Conservation (phyloP, 2,329 filamentous ascomycete genomes). For the Teratosphaeria nubilosa region DNA sequence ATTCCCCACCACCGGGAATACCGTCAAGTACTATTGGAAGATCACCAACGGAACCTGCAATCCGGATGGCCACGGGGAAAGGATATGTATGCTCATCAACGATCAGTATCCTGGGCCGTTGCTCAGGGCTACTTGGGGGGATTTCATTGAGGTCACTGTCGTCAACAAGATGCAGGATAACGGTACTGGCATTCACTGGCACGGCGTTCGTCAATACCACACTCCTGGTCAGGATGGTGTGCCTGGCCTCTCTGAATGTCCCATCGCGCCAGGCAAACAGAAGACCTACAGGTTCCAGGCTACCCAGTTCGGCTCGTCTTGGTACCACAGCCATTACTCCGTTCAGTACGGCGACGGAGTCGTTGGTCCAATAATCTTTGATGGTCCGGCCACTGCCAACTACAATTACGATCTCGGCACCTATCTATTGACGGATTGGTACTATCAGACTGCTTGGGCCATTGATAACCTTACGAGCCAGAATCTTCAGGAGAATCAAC, state of each 20-base stretch:
- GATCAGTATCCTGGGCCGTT: constrained; percentile 57
- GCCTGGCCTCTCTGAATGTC: constrained; percentile 46
- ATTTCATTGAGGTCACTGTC: constrained; percentile 18
- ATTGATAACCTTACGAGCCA: constrained; percentile 23
- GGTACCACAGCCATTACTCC: constrained; percentile 33
- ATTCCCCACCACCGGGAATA: constrained; percentile 30
- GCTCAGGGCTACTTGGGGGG: constrained; percentile 40
- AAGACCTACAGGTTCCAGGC: constrained; percentile 33
- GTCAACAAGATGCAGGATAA: constrained; percentile 33
- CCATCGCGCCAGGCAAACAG: constrained; percentile 25
- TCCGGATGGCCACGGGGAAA: constrained; percentile 28
- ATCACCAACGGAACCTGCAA: constrained; percentile 27
- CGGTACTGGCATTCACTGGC: constrained; percentile 44
- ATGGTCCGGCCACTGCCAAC: constrained; percentile 28
- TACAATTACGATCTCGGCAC: constrained; percentile 26
- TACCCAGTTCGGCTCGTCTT: constrained; percentile 28
- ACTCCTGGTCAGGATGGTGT: constrained; percentile 46
- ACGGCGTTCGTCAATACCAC: constrained; percentile 39
- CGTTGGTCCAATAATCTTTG: constrained; percentile 30
- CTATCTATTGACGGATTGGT: constrained; percentile 12
- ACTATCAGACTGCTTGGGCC: constrained; percentile 19
- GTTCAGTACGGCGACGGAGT: constrained; percentile 33
- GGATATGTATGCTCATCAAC: constrained; percentile 44
- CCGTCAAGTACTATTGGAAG: constrained; percentile 24
- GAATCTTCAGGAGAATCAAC: constrained; percentile 12